These are phyloP conservation scores for Conticribra weissflogii DNA, from an alignment of 108 stramenopile species.

Conservation along the genomic window DNA sequence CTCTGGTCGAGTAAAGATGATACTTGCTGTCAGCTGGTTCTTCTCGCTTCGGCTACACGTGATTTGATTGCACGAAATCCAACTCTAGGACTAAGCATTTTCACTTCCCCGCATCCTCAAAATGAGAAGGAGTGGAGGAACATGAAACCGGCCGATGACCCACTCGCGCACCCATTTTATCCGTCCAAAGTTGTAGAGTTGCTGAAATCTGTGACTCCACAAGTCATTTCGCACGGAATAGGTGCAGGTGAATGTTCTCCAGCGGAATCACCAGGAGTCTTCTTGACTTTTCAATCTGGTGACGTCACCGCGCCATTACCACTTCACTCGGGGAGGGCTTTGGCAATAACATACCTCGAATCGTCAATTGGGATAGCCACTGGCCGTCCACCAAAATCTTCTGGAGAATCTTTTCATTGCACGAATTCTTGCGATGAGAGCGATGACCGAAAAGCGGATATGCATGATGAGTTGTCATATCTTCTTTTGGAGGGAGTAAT, in stretches of 20 bases:
- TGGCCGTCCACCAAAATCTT: slow-evolving; percentile 59
- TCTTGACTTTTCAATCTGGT: background rate
- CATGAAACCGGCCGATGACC: slow-evolving; percentile 64
- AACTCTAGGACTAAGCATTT: slow-evolving; percentile 78
- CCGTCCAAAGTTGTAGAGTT: slow-evolving; percentile 74
- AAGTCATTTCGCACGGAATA: slow-evolving; percentile 4
- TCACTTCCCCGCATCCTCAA: slow-evolving; percentile 80
- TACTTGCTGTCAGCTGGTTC: slow-evolving; percentile 65
- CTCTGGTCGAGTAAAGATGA: slow-evolving; percentile 74
- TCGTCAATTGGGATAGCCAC: slow-evolving; percentile 85
- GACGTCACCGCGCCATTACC: slow-evolving; percentile 50
- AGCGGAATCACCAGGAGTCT: slow-evolving; percentile 6
- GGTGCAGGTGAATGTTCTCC: slow-evolving; percentile 1
- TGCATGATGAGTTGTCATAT: slow-evolving; percentile 87
- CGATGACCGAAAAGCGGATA: slow-evolving; percentile 64
- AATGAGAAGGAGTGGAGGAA: slow-evolving; percentile 75
- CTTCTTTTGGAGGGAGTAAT: slow-evolving; percentile 88
- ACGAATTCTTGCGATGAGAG: slow-evolving; percentile 24
- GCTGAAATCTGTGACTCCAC: slow-evolving; percentile 61
- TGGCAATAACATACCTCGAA: slow-evolving; percentile 82
- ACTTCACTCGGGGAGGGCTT: slow-evolving; percentile 76
- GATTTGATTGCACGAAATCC: slow-evolving; percentile 81
- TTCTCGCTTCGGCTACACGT: slow-evolving; percentile 64
- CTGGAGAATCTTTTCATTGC: slow-evolving; percentile 20
- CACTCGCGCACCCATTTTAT: slow-evolving; percentile 62